Evolutionary conservation across 306 rosid species (phyloP), one percentile per base, ranked within the genome.

Genomic region (Astragalus glycyphyllos): DNA sequence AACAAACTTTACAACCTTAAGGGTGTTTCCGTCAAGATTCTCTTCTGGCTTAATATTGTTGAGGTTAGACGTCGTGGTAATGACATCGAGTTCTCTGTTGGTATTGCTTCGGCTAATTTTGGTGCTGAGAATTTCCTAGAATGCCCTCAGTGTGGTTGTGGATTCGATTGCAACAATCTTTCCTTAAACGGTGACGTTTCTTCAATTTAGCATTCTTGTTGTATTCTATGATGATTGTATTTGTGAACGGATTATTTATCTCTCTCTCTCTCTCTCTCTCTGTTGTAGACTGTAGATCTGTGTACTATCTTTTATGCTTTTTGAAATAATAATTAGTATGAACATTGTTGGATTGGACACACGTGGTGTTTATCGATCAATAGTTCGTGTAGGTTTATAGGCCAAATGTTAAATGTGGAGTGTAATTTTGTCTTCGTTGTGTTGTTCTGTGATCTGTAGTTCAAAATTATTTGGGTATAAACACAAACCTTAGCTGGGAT

Each of bases 1-100:
- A 75, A 50, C 23, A 87, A 58, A 79, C 76, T 89, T 58, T 69
- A 7, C 15, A 68, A 82, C 7, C 42, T 85, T 8, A 59, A 83
- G 68, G 92, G 96, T 10, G 82, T 87, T 2, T 58, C 68, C n/a
- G 92, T 87, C 7, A 85, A 82, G 79, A 57, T 89, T 7, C 2
- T 85, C 23, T 11, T 79, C 54, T 89, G 96, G 96, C 45, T 89
- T 23, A 74, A 55, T 66, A 87, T 89, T 34, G 85, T 81, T 3
- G 89, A 85, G 49, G 86, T 89, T 55, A 42, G 20, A 11, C 84
- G 58, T 10, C 14, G 17, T 1, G 84, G 81, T 1, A 29, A 74
- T 1, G 80, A 82, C 1, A 66, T 89, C 3, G 29, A n/a, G 2
- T 83, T 89, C 80, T 87, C 90, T 1, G 84, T 79, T 0, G 83